These are phyloP conservation scores for Magnusiomyces paraingens DNA, from an alignment of 1,139 yeast species.

Conservation along the genomic window DNA sequence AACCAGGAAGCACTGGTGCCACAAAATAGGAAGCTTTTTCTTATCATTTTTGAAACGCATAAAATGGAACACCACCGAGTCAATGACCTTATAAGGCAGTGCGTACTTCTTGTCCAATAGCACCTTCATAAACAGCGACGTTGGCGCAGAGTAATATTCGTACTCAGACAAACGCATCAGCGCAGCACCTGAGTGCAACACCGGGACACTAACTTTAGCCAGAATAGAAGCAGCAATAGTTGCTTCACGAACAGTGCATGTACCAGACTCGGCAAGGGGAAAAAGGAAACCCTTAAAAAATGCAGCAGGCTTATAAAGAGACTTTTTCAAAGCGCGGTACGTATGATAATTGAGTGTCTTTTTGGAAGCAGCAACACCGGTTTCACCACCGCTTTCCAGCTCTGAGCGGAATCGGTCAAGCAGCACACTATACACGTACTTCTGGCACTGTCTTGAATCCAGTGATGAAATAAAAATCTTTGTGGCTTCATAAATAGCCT, in stretches of 20 bases:
- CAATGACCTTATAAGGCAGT: slow-evolving; percentile 91
- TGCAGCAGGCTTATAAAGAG: slow-evolving; percentile 94
- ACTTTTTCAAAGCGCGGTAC: slow-evolving; percentile 84
- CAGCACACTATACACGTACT: slow-evolving; percentile 66
- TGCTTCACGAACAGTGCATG: slow-evolving; percentile 86
- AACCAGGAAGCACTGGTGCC: slow-evolving; percentile 93
- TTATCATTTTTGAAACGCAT: slow-evolving; percentile 57
- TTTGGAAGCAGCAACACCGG: slow-evolving; percentile 5
- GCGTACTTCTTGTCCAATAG: slow-evolving; percentile 93
- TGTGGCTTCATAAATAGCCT: slow-evolving; percentile 91
- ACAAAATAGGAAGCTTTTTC: slow-evolving; percentile 83
- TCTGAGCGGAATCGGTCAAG: slow-evolving; percentile 80
- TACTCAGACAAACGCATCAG: slow-evolving; percentile 74
- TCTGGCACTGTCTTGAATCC: slow-evolving; percentile 82
- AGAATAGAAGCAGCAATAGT: slow-evolving; percentile 91
- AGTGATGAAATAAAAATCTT: slow-evolving; percentile 86
- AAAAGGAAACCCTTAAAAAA: slow-evolving; percentile 93
- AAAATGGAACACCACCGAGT: slow-evolving; percentile 91
- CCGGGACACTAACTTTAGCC: slow-evolving; percentile 86
- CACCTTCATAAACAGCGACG: slow-evolving; percentile 83
- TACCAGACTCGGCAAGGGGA: slow-evolving; percentile 62
- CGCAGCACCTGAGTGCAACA: slow-evolving; percentile 93
- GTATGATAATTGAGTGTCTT: slow-evolving; percentile 71
- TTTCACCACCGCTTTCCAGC: slow-evolving; percentile 53
- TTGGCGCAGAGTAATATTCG: slow-evolving; percentile 73